These are phyloP conservation scores for Eimeria falciformis DNA, from an alignment of 169 alveolate species.

Conservation along the genomic window DNA sequence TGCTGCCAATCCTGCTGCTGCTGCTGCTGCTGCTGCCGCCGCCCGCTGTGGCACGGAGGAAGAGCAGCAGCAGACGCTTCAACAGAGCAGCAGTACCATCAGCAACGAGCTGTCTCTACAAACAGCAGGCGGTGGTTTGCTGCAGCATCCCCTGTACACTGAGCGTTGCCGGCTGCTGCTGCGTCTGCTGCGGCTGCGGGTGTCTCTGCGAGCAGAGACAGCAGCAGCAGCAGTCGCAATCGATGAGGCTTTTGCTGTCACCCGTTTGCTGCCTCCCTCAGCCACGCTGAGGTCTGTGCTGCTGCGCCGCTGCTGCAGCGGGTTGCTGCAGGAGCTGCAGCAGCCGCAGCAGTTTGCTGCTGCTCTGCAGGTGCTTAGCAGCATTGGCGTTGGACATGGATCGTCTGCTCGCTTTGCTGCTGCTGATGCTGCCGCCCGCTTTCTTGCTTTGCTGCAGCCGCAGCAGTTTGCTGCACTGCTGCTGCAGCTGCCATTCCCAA, in stretches of 20 bases:
- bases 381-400: constrained; percentile 70
- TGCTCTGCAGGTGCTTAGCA: constrained; percentile 54
- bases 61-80: background rate
- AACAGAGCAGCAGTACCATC: constrained; percentile 19
- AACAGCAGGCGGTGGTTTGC: constrained; percentile 2
- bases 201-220: constrained; percentile 16
- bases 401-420: constrained; percentile 69
- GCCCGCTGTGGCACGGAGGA: background rate
- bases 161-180: constrained; percentile 52
- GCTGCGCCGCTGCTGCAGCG: constrained; percentile 68
- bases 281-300: background rate
- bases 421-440: constrained; percentile 59
- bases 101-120: constrained; percentile 5
- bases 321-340: constrained; percentile 62
- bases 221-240: constrained; percentile 63
- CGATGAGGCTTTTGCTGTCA: constrained; percentile 27
- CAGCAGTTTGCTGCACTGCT: constrained; percentile 61
- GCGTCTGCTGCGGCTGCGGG: constrained; percentile 70
- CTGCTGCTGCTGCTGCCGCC: constrained; percentile 16
- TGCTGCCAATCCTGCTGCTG: constrained; percentile 14
- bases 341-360: constrained; percentile 34
- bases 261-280: constrained; percentile 33
- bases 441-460: constrained; percentile 49
- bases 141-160: constrained; percentile 68
- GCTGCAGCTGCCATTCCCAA: constrained; percentile 43